phyloP scores from a whole-genome alignment of 1,284 basidiomycete genomes.

The Trametes pubescens region DNA sequence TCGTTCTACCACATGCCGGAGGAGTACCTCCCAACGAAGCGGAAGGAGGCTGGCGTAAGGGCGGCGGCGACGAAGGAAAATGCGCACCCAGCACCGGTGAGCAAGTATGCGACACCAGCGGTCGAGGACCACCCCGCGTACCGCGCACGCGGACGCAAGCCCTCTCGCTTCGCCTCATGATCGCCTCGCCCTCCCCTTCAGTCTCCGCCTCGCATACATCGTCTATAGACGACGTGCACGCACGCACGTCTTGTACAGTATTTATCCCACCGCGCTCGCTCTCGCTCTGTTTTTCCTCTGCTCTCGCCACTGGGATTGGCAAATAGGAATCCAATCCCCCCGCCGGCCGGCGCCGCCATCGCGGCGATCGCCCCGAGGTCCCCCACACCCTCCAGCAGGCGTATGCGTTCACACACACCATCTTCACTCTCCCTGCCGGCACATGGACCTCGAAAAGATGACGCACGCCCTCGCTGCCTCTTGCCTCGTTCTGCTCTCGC shows the following conservation, averaged over 20 bases:
- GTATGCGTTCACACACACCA: slow-evolving; percentile 13
- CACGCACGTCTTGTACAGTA: slow-evolving; percentile 32
- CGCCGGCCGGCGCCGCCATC: slow-evolving; percentile 28
- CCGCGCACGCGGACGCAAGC: slow-evolving; percentile 42
- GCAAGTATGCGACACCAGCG: slow-evolving; percentile 15
- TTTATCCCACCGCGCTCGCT: slow-evolving; percentile 29
- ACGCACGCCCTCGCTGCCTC: slow-evolving; percentile 19
- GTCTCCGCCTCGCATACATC: slow-evolving; percentile 14
- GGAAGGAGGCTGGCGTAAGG: slow-evolving; percentile 12
- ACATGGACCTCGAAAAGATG: slow-evolving; percentile 33
- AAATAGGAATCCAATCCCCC: slow-evolving; percentile 33
- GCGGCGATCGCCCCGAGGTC: slow-evolving; percentile 30
- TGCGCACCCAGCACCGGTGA: slow-evolving; percentile 15
- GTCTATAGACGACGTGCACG: slow-evolving; percentile 29
- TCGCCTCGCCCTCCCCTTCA: slow-evolving; percentile 15
- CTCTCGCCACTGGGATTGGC: slow-evolving; percentile 35
- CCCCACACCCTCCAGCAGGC: slow-evolving; percentile 8
- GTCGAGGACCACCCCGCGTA: slow-evolving; percentile 41
- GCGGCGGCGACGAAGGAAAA: slow-evolving; percentile 28
- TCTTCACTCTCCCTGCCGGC: slow-evolving; percentile 24
- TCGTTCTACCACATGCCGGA: slow-evolving; percentile 32
- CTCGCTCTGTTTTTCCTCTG: slow-evolving; percentile 21
- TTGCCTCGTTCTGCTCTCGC: slow-evolving; percentile 24
- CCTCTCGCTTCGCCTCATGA: slow-evolving; percentile 38
- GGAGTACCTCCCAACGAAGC: slow-evolving; percentile 19